Conservation (phyloP, 495 filamentous ascomycete genomes). For the Xylaria castorea region DNA sequence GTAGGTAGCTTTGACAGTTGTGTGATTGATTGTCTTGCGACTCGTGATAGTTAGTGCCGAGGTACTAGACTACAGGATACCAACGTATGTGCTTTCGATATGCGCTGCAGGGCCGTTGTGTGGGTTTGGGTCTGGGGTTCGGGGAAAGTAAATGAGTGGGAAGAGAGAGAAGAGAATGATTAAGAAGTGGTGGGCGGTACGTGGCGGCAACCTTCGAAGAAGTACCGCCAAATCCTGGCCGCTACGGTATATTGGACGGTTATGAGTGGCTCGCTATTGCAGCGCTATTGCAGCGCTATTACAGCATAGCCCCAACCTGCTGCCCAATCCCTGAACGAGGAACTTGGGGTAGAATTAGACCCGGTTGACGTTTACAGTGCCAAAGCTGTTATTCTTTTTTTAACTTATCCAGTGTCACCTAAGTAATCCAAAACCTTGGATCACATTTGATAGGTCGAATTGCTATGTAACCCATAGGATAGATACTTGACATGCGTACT, state of each 20-base stretch:
- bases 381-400: not conserved
- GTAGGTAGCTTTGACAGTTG: not conserved
- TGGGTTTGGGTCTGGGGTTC: conserved; percentile 6
- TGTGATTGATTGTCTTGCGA: conserved; percentile 2
- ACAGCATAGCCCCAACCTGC: conserved; percentile 17
- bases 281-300: conserved; percentile 9
- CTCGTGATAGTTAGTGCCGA: not conserved
- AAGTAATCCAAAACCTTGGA: too few relatives aligned
- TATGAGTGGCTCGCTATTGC: conserved; percentile 13
- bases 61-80: conserved; percentile 15
- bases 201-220: conserved; percentile 23
- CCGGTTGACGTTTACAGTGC: not conserved
- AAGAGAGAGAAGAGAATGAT: not conserved
- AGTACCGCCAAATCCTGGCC: conserved; percentile 18
- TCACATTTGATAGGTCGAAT: too few relatives aligned
- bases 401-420: too few relatives aligned
- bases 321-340: not conserved
- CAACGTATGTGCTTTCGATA: not conserved
- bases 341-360: not conserved
- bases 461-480: too few relatives aligned
- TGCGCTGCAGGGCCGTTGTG: not conserved
- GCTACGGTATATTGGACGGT: not conserved
- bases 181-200: conserved; percentile 19
- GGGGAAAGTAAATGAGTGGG: conserved; percentile 12
- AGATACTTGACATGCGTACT: too few relatives aligned